Conservation (phyloP, 805 yeast species). For the Brettanomyces sp. region DNA sequence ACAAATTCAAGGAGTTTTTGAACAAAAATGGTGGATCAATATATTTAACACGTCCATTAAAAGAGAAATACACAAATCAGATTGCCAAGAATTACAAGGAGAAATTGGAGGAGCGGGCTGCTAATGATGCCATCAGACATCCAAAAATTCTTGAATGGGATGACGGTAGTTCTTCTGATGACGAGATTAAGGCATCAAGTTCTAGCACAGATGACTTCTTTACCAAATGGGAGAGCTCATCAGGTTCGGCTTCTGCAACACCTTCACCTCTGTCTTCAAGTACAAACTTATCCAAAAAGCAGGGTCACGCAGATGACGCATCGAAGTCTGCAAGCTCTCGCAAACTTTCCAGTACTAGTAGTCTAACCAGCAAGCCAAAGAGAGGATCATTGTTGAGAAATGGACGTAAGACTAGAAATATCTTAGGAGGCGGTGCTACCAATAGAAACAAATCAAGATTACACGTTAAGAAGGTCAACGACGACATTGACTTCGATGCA, state of each 20-base stretch:
- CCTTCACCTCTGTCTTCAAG: conserved; percentile 38
- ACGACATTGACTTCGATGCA: conserved; percentile 48
- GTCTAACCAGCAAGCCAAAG: conserved; percentile 9
- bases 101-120: conserved; percentile 62
- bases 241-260: conserved; percentile 32
- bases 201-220: conserved; percentile 77
- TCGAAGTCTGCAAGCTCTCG: conserved; percentile 22
- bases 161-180: conserved; percentile 28
- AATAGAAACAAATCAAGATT: conserved; percentile 50
- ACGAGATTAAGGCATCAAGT: conserved; percentile 41
- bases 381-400: background rate
- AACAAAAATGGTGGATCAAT: conserved; percentile 79
- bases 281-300: background rate
- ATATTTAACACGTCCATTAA: conserved; percentile 56
- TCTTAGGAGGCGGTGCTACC: conserved; percentile 34
- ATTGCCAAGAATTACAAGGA: conserved; percentile 77
- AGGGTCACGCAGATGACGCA: conserved; percentile 7
- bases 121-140: conserved; percentile 54
- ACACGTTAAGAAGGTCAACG: conserved; percentile 45
- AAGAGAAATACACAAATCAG: conserved; percentile 69
- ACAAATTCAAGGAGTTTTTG: conserved; percentile 74
- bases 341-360: conserved; percentile 18
- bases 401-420: conserved; percentile 18
- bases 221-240: conserved; percentile 74
- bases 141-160: conserved; percentile 71